Conservation (phyloP, 192 early-diverging fungal species). For the Backusella parvicylindrica region DNA sequence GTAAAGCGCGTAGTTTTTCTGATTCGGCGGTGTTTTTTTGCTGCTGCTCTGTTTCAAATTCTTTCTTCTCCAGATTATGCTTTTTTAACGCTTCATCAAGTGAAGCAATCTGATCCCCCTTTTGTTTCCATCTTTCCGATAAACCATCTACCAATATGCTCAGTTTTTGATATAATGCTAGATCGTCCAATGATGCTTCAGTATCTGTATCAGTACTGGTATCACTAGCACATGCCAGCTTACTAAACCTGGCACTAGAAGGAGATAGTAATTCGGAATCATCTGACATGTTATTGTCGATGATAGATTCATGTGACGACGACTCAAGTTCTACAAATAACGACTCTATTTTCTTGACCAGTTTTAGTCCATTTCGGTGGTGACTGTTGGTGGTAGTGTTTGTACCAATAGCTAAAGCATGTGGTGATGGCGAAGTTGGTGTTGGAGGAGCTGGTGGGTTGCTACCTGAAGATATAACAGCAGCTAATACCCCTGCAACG, state of each 20-base stretch:
- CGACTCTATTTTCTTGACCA: background rate
- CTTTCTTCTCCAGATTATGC: background rate
- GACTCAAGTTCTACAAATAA: background rate
- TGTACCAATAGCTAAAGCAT: background rate
- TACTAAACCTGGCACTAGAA: background rate
- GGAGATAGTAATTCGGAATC: background rate
- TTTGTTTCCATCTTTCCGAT: background rate
- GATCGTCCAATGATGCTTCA: background rate
- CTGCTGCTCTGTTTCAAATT: background rate
- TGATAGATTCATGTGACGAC: background rate
- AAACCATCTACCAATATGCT: background rate
- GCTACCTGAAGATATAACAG: background rate
- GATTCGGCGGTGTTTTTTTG: background rate
- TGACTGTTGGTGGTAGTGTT: background rate
- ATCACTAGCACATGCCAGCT: background rate
- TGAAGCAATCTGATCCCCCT: background rate
- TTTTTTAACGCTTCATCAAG: background rate
- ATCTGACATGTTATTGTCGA: background rate
- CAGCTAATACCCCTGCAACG: background rate
- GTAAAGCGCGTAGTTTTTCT: background rate
- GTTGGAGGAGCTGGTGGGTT: background rate
- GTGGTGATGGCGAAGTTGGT: background rate
- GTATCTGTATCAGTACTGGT: background rate
- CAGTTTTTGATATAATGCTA: background rate
- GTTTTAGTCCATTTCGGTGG: background rate